Evolutionary conservation across 208 protist species (phyloP), one percentile per base, ranked within the genome.

Genomic region (Trichomonas gallinae): DNA sequence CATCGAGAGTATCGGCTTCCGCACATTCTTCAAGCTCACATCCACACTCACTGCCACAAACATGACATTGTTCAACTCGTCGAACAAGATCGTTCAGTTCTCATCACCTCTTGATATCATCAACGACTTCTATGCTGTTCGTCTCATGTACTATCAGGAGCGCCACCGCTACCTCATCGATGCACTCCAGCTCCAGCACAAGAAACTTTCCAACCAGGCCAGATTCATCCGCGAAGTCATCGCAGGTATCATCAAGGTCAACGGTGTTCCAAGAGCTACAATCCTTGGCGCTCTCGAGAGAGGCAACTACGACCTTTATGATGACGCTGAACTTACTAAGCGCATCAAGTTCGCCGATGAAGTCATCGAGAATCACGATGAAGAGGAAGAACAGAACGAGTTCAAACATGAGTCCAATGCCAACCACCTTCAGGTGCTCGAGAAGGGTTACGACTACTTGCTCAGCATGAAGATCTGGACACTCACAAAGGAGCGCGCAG

Each of bases 161-260:
- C 98, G 99, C 96, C 99, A 99, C 97, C 98, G 98, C 9, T 98
- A 98, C 97, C 96, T 99, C 31, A 96, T 99, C 23, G 98, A 98
- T 83, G 97, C 98, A 63, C 97, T 99, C 49, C 97, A 97, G 10
- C 97, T 98, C 4, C 96, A 98, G 96, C 98, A 98, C 38, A 97
- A 97, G 63, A 99, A 99, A 97, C 97, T 99, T 44, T 97, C 99
- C 97, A 99, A 99, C 98, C 99, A 99, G 98, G 99, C 99, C 9
- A 98, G 99, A 96, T 99, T 99, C 97, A 99, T 99, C 93, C 97
- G 97, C 0, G 98, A 98, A 96, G 99, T 99, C 9, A 98, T 99
- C 48, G 98, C 98, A 15, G 99, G 99, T 46, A 97, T 97, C 36
- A 97, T 99, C 13, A 96, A 98, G 15, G 98, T 99, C 48, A 98